phyloP scores from a whole-genome alignment of 1,284 basidiomycete species.

The Apiotrichum sp. region DNA sequence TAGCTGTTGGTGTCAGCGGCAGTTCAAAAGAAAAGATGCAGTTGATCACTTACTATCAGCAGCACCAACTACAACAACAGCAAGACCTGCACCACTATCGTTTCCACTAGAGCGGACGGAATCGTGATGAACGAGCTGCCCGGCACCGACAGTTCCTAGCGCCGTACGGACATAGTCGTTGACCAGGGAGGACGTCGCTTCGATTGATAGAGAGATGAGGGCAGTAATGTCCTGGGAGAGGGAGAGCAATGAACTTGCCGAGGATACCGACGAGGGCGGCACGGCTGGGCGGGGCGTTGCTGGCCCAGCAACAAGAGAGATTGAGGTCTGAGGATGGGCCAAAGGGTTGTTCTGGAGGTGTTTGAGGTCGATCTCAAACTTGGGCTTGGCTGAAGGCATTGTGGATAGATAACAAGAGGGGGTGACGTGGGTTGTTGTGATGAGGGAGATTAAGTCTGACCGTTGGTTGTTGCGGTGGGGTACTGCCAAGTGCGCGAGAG shows the following conservation, averaged over 20 bases:
- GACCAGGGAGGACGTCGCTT: conserved; percentile 27
- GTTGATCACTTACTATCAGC: conserved; percentile 34
- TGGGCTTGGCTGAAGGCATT: neutral
- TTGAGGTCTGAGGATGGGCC: neutral
- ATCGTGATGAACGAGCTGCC: conserved; percentile 11
- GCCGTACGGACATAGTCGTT: conserved; percentile 25
- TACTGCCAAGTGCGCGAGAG: too few species aligned
- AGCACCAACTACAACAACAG: conserved; percentile 37
- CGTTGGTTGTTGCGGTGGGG: too few species aligned
- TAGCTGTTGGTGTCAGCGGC: conserved; percentile 21
- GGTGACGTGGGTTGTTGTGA: neutral
- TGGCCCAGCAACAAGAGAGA: neutral
- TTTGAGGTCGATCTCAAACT: conserved; percentile 4
- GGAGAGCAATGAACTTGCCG: conserved; percentile 22
- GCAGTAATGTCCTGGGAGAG: conserved; percentile 38
- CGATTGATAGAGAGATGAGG: conserved; percentile 34
- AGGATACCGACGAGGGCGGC: conserved; percentile 10
- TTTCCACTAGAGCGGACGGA: neutral
- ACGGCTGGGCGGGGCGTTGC: neutral
- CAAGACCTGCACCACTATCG: conserved; percentile 28
- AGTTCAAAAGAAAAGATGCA: too few species aligned
- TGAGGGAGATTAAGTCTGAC: neutral
- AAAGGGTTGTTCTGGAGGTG: conserved; percentile 2
- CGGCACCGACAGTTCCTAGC: conserved; percentile 24
- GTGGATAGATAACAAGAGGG: neutral